phyloP scores from a whole-genome alignment of 306 rosid species.

The Corylus avellana region DNA sequence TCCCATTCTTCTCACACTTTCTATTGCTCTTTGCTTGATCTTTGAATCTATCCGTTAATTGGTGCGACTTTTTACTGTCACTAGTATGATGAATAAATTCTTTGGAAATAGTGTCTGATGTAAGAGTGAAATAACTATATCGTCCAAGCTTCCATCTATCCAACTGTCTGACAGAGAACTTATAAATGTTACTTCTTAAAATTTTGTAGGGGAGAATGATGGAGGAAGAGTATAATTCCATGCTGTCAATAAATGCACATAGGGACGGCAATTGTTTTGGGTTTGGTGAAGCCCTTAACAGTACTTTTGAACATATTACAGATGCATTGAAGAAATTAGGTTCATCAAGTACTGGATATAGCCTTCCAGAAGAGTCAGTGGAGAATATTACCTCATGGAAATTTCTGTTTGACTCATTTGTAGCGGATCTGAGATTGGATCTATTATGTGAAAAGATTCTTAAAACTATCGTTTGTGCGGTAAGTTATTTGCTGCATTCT shows the following conservation, averaged over 20 bases:
- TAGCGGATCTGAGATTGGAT: slow-evolving; percentile 51
- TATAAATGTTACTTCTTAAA: slow-evolving; percentile 2
- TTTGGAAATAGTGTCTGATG: background rate
- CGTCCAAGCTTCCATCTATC: background rate
- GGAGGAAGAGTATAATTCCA: slow-evolving; percentile 54
- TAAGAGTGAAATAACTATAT: background rate
- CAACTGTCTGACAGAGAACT: slow-evolving; percentile 13
- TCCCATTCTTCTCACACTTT: background rate
- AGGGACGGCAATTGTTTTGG: background rate
- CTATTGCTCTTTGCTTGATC: background rate
- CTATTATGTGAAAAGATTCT: slow-evolving; percentile 49
- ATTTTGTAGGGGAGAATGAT: slow-evolving; percentile 52
- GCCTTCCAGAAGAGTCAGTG: slow-evolving; percentile 38
- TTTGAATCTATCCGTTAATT: background rate
- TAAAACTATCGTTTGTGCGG: slow-evolving; percentile 50
- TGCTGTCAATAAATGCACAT: slow-evolving; percentile 8
- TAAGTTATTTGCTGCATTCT: slow-evolving; percentile 42
- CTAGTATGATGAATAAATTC: background rate
- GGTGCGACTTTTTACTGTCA: background rate
- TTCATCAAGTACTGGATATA: slow-evolving; percentile 31
- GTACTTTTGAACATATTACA: slow-evolving; percentile 48
- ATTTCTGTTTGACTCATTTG: slow-evolving; percentile 43
- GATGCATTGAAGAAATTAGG: slow-evolving; percentile 46
- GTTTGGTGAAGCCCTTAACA: slow-evolving; percentile 47
- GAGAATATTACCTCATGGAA: slow-evolving; percentile 60